Conservation (phyloP, 108 stramenopile species). For the Pseudonitzschia multistriata region DNA sequence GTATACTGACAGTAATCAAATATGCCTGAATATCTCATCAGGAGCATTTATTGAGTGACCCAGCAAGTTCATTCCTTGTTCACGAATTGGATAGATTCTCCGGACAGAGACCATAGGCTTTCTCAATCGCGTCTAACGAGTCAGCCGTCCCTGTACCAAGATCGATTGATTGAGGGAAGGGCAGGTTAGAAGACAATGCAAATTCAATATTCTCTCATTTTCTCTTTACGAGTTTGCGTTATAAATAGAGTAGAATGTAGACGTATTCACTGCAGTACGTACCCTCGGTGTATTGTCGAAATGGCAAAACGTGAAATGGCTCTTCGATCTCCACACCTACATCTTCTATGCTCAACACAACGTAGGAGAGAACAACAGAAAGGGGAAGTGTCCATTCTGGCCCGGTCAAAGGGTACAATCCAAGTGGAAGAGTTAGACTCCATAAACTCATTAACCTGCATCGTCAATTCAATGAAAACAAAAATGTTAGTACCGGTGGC, state of each 20-base stretch:
- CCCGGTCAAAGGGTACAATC: conserved; percentile 43
- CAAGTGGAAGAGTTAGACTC: conserved; percentile 52
- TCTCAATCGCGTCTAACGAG: neutral
- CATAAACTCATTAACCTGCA: conserved; percentile 33
- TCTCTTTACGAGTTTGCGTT: neutral
- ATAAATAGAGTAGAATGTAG: too few species aligned
- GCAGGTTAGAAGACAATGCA: neutral
- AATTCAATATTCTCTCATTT: neutral
- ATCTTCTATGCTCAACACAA: conserved; percentile 53
- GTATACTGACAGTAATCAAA: too few species aligned
- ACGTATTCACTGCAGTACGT: conserved; percentile 11
- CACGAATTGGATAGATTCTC: neutral
- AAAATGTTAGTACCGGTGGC: conserved; percentile 14
- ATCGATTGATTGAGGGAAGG: neutral
- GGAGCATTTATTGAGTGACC: too few species aligned
- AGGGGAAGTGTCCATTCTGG: conserved; percentile 39
- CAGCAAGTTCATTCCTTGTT: neutral
- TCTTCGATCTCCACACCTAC: conserved; percentile 56
- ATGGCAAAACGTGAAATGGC: conserved; percentile 51
- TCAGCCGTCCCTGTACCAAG: neutral
- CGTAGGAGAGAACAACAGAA: conserved; percentile 38
- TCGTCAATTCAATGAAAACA: conserved; percentile 19
- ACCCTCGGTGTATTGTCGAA: conserved; percentile 50
- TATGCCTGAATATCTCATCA: too few species aligned
- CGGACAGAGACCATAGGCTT: neutral